phyloP scores from a whole-genome alignment of 2,329 filamentous ascomycete species.

The Chaetomiaceae sp. region DNA sequence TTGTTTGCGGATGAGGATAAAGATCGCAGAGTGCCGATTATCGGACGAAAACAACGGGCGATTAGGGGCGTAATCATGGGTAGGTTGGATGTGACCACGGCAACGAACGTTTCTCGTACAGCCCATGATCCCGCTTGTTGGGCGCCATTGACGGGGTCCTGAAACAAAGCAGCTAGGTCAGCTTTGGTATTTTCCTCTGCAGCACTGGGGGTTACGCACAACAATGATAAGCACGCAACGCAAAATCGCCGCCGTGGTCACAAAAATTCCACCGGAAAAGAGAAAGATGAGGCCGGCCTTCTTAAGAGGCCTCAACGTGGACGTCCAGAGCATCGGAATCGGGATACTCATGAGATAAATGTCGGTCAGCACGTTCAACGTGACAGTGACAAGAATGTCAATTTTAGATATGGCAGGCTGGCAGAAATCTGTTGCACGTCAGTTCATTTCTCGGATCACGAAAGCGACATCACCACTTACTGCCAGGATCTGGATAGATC shows the following conservation, averaged over 20 bases:
- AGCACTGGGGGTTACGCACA: conserved; percentile 12
- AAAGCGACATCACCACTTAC: conserved; percentile 25
- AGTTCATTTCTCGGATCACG: conserved; percentile 7
- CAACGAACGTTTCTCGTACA: conserved; percentile 38
- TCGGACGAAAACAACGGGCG: conserved; percentile 34
- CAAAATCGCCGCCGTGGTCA: conserved; percentile 51
- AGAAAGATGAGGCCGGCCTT: conserved; percentile 51
- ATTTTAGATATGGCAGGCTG: conserved; percentile 38
- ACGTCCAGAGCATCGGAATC: conserved; percentile 49
- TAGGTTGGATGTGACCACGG: conserved; percentile 37
- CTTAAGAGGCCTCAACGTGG: conserved; percentile 44
- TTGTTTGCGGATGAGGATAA: conserved; percentile 20
- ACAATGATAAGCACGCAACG: conserved; percentile 49
- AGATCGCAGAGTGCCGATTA: conserved; percentile 36
- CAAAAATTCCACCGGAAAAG: conserved; percentile 53
- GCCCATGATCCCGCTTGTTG: conserved; percentile 39
- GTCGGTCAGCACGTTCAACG: conserved; percentile 39
- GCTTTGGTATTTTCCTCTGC: background rate
- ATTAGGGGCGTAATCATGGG: conserved; percentile 41
- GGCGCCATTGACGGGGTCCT: conserved; percentile 36
- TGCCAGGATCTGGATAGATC: conserved; percentile 40
- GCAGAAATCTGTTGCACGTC: conserved; percentile 44
- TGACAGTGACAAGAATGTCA: conserved; percentile 36
- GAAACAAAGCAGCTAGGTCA: background rate
- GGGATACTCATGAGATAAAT: conserved; percentile 39